Evolutionary conservation across 768 basidiomycete species (phyloP).

Genomic region (Hortiboletus flavorubellus): DNA sequence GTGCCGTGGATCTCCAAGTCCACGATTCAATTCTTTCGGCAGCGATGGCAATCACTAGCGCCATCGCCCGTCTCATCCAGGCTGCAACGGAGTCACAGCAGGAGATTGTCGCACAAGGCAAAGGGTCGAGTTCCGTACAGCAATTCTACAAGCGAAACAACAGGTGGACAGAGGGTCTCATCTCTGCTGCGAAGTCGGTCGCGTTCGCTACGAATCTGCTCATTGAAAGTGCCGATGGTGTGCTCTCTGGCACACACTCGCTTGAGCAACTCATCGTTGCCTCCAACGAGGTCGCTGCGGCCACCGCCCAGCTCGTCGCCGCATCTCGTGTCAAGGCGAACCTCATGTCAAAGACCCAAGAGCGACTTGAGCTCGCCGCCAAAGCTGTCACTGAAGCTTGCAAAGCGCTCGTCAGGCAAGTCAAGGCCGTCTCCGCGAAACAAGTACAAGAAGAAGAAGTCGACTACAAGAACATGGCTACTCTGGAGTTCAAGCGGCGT

Average conservation of each 20-base stretch:
- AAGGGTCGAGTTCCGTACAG: slow-evolving; percentile 85
- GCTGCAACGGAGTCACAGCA: slow-evolving; percentile 98
- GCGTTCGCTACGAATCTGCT: slow-evolving; percentile 94
- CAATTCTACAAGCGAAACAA: slow-evolving; percentile 99
- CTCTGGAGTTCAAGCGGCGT: slow-evolving; percentile 90
- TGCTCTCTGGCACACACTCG: slow-evolving; percentile 93
- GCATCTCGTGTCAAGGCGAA: slow-evolving; percentile 98
- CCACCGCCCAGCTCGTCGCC: slow-evolving; percentile 97
- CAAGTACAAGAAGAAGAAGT: slow-evolving; percentile 77
- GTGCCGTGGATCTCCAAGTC: slow-evolving; percentile 90
- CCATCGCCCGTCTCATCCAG: slow-evolving; percentile 90
- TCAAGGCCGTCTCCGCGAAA: slow-evolving; percentile 89
- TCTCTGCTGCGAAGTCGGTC: slow-evolving; percentile 96
- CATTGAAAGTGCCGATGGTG: slow-evolving; percentile 97
- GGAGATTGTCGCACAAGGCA: slow-evolving; percentile 95
- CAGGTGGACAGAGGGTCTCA: slow-evolving; percentile 98
- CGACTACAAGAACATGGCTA: slow-evolving; percentile 87
- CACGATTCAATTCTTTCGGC: slow-evolving; percentile 96
- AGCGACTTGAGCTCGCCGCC: slow-evolving; percentile 91
- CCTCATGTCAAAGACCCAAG: slow-evolving; percentile 98
- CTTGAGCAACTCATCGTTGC: slow-evolving; percentile 98
- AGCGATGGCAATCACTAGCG: slow-evolving; percentile 92
- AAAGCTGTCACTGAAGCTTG: slow-evolving; percentile 98
- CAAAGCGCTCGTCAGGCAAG: slow-evolving; percentile 92
- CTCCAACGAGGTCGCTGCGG: slow-evolving; percentile 97